Evolutionary conservation across 2,329 filamentous ascomycete species (phyloP).

Genomic region (Aspergillus ochraceoroseus): DNA sequence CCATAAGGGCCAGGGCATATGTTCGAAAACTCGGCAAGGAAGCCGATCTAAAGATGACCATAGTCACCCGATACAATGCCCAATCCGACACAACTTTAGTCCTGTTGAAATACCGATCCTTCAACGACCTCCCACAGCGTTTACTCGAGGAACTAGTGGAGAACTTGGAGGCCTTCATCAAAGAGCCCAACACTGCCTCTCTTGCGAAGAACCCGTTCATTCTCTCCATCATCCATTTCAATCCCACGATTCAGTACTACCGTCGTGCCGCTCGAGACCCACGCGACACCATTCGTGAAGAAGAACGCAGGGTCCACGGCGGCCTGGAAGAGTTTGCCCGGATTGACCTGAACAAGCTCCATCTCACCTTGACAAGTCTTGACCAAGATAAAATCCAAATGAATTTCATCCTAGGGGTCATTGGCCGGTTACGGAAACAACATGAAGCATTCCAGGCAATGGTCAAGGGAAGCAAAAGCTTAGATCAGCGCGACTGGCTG

Average conservation of each 20-base stretch:
- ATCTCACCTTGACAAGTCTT: conserved; percentile 8
- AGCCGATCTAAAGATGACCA: conserved; percentile 10
- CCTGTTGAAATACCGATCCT: conserved; percentile 8
- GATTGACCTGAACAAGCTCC: conserved; percentile 8
- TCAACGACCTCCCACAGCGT: conserved; percentile 9
- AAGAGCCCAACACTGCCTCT: conserved; percentile 1
- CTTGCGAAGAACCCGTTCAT: conserved; percentile 9
- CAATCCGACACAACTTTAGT: conserved; percentile 4
- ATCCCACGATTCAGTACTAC: conserved; percentile 10
- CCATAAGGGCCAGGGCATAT: conserved; percentile 9
- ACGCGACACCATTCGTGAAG: conserved; percentile 8
- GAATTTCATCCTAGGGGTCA: conserved; percentile 11
- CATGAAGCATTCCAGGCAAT: conserved; percentile 8
- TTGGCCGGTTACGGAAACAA: conserved; percentile 7
- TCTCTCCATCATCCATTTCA: conserved; percentile 10
- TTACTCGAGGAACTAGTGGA: conserved; percentile 8
- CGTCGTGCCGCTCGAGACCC: conserved; percentile 7
- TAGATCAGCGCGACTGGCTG: conserved; percentile 1
- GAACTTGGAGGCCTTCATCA: conserved; percentile 6
- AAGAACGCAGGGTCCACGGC: conserved; percentile 5
- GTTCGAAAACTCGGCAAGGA: conserved; percentile 4
- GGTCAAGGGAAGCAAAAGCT: conserved; percentile 1
- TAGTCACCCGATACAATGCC: conserved; percentile 9
- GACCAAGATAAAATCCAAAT: conserved; percentile 12
- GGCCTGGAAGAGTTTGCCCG: conserved; percentile 3